phyloP scores from a whole-genome alignment of 2,329 filamentous ascomycete species.

The Penicillium sclerotiorum region DNA sequence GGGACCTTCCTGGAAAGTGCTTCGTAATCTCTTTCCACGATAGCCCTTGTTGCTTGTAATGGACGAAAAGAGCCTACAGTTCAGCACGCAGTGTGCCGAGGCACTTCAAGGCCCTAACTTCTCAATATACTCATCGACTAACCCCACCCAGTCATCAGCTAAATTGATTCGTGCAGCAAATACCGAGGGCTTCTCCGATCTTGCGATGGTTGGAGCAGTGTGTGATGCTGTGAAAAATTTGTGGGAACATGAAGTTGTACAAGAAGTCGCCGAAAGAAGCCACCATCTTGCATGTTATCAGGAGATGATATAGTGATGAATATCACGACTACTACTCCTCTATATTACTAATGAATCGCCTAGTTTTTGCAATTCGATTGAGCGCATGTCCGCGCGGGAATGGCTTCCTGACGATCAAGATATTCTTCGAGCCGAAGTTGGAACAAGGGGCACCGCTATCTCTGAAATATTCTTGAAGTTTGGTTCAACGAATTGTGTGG shows the following conservation, averaged over 20 bases:
- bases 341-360: background rate
- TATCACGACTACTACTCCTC: background rate
- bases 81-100: too few species aligned
- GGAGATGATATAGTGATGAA: background rate
- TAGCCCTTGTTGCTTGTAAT: background rate
- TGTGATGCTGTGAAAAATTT: background rate
- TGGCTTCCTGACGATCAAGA: slow-evolving; percentile 96
- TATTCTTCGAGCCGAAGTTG: slow-evolving; percentile 87
- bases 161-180: too few species aligned
- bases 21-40: background rate
- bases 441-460: too few species aligned
- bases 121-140: too few species aligned
- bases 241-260: background rate
- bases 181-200: too few species aligned
- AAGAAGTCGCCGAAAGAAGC: background rate
- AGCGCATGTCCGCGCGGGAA: slow-evolving; percentile 71
- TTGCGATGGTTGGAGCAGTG: too few species aligned
- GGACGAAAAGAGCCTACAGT: too few species aligned
- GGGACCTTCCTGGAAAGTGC: background rate
- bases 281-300: background rate
- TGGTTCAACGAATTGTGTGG: slow-evolving; percentile 87
- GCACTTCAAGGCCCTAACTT: too few species aligned
- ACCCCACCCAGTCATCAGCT: too few species aligned
- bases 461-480: slow-evolving; percentile 93
- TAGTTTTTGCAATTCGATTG: slow-evolving; percentile 80